Evolutionary conservation across 306 rosid genomes (phyloP), one percentile per base, ranked within the genome.

Genomic region (Prunus salicina): DNA sequence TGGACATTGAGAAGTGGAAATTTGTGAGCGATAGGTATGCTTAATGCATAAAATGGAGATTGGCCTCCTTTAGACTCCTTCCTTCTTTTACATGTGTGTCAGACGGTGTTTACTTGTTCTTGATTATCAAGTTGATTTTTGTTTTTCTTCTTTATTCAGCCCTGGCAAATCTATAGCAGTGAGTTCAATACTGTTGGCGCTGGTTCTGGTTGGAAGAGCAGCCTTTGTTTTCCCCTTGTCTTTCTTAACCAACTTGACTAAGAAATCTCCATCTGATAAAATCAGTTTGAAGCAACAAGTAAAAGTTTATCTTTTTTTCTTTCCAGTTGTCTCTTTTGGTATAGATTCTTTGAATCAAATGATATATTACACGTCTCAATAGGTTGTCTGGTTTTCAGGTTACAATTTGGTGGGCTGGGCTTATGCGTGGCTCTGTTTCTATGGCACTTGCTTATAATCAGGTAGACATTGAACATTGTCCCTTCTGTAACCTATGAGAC

Each of bases 371-470:
- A 51, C 38, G 38, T 72, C 28, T 67, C 24, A 12, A 1, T 32
- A 43, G 8, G 56, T 80, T 71, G 28, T 71, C 76, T 7, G 28
- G 46, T 62, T 82, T 30, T 52, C 82, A 96, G 99, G 86, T 96
- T 50, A 96, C 97, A 62, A 88, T 96, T 73, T 96, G 98, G 98
- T 96, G 99, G 99, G 92, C 99, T 34, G 98, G 99, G 83, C 97
- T 96, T 67, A 92, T 91, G 99, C 97, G 99, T 14, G 99, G 99
- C 38, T 97, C 99, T 61, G 99, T 96, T 79, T 96, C 98, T 6
- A 91, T 96, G 76, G 99, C 99, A 67, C 96, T 96, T 60, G 92
- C 99, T 24, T 96, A 96, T 82, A 96, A 92, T 80, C 97, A 89
- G 96, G 99, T 96, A 66, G 77, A 64, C 60, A 73, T 72, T 52